Evolutionary conservation across 345 rosid genomes (phyloP).

Genomic region (Triadica sebifera): DNA sequence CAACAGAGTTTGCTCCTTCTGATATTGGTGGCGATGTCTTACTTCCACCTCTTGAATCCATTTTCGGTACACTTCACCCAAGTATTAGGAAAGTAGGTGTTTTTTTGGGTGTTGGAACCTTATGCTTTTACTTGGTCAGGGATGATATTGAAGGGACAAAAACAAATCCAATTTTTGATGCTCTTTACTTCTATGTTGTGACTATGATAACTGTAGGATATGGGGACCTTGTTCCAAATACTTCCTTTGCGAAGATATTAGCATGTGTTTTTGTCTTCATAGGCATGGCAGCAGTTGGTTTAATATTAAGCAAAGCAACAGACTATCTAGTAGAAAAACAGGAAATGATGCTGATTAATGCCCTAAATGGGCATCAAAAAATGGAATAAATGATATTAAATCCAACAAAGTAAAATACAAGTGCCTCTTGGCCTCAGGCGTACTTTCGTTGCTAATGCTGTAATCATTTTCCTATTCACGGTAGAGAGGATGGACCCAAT

Average conservation of each 20-base stretch:
- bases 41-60: constrained; percentile 32
- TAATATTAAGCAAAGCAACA: constrained; percentile 65
- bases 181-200: constrained; percentile 70
- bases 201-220: constrained; percentile 97
- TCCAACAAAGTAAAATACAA: constrained; percentile 52
- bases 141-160: constrained; percentile 63
- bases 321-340: constrained; percentile 85
- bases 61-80: constrained; percentile 45
- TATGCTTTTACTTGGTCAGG: constrained; percentile 52
- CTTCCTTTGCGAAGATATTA: constrained; percentile 51
- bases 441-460: constrained; percentile 44
- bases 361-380: constrained; percentile 46
- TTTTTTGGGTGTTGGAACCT: constrained; percentile 47
- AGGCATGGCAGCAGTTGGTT: constrained; percentile 67
- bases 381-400: constrained; percentile 54
- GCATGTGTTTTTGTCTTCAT: constrained; percentile 76
- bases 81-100: constrained; percentile 43
- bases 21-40: constrained; percentile 19
- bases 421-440: constrained; percentile 37
- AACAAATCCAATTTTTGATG: constrained; percentile 60
- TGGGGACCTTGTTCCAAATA: constrained; percentile 85
- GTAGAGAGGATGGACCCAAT: constrained; percentile 46
- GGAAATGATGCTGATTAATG: constrained; percentile 65
- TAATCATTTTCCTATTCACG: constrained; percentile 31
- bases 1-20: constrained; percentile 35